Conservation (phyloP, 176 grass and related monocot genomes). For the Tuctoria greenei region DNA sequence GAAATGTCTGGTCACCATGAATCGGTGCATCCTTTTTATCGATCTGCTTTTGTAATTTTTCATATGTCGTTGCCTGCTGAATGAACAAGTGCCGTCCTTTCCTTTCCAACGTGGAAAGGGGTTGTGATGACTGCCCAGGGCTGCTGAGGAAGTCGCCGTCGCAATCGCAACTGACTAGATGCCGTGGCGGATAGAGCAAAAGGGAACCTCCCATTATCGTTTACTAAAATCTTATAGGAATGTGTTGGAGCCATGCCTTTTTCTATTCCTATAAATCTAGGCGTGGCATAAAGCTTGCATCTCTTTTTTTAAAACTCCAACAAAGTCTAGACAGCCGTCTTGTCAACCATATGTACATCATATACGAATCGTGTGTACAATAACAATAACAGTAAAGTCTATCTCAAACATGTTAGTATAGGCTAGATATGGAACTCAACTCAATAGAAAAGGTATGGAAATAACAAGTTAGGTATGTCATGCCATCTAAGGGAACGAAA, state of each 20-base stretch:
- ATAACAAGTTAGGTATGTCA: too few relatives aligned
- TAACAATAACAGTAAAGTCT: too few relatives aligned
- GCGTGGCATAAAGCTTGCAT: neutral
- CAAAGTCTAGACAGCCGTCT: neutral
- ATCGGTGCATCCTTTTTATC: neutral
- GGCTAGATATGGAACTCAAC: too few relatives aligned
- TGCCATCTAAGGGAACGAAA: too few relatives aligned
- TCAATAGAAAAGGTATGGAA: too few relatives aligned
- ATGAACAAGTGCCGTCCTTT: neutral
- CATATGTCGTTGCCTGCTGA: neutral
- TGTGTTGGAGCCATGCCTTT: neutral
- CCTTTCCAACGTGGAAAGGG: constrained; percentile 8
- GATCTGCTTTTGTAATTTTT: neutral
- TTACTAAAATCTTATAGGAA: constrained; percentile 9
- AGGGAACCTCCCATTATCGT: neutral
- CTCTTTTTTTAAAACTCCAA: neutral
- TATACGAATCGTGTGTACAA: too few relatives aligned
- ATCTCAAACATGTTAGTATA: too few relatives aligned
- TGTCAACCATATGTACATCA: neutral
- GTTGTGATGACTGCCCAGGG: neutral
- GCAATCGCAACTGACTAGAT: constrained; percentile 1
- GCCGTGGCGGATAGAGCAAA: constrained; percentile 15
- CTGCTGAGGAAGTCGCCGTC: neutral
- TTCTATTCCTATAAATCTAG: constrained; percentile 2
- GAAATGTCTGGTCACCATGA: neutral